Evolutionary conservation across 2,329 filamentous ascomycete genomes (phyloP).

Genomic region (Thielaviopsis populi): DNA sequence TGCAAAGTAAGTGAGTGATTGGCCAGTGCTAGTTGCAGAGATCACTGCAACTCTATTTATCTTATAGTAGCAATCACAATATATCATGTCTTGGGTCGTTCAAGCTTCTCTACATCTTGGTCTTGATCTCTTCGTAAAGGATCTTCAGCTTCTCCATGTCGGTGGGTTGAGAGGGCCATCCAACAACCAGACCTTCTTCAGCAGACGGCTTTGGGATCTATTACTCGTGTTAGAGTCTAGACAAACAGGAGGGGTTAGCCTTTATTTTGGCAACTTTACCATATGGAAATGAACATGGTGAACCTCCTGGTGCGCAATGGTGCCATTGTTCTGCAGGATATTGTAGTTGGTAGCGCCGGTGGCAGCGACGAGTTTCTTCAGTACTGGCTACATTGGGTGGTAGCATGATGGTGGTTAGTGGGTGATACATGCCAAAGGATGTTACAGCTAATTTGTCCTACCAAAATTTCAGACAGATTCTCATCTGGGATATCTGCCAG

Average conservation of each 20-base stretch:
- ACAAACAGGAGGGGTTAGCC: not conserved
- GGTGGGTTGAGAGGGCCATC: constrained; percentile 60
- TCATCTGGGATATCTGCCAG: constrained; percentile 88
- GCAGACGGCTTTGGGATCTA: constrained; percentile 89
- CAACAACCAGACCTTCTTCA: constrained; percentile 60
- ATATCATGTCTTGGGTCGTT: not conserved
- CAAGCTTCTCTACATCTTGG: constrained; percentile 52
- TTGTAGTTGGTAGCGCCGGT: constrained; percentile 74
- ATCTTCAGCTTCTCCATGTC: constrained; percentile 76
- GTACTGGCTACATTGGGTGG: constrained; percentile 42
- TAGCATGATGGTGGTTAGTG: not conserved
- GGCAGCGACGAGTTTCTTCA: constrained; percentile 73
- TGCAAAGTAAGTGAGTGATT: too few relatives aligned
- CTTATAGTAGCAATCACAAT: too few relatives aligned
- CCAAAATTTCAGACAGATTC: constrained; percentile 64
- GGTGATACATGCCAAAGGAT: not conserved
- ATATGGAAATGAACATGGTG: constrained; percentile 95
- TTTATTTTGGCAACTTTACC: constrained; percentile 33
- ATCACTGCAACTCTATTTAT: too few relatives aligned
- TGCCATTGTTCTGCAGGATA: constrained; percentile 89
- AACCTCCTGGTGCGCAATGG: constrained; percentile 79
- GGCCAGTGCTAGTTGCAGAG: too few relatives aligned
- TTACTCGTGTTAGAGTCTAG: constrained; percentile 15
- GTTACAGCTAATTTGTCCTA: constrained; percentile 24
- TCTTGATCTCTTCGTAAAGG: constrained; percentile 68